A percentile compares a stretch with the other conserved stretches of the same genome.
phyloP scores from a whole-genome alignment of 2,329 filamentous ascomycete species.

The Fusarium bactridioides region DNA sequence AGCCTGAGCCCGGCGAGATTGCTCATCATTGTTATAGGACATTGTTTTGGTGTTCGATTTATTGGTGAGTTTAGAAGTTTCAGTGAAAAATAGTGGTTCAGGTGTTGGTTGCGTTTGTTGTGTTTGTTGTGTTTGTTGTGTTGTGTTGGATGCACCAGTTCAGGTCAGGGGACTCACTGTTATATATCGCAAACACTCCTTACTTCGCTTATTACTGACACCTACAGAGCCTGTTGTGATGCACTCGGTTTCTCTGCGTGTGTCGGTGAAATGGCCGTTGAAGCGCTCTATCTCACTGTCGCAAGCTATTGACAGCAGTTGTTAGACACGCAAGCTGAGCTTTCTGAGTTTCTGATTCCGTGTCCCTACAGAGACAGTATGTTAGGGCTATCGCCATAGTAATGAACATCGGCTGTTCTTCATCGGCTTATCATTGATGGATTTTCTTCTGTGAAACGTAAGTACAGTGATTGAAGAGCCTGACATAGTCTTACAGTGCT shows the following conservation, averaged over 20 bases:
- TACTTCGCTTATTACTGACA: not conserved
- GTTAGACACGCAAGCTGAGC: not conserved
- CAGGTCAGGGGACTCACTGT: not conserved
- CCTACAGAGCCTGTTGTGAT: not conserved
- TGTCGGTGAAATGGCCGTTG: too few species aligned
- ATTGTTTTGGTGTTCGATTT: not conserved
- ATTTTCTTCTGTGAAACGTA: not conserved
- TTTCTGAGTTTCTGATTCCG: not conserved
- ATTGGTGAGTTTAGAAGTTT: fast-evolving
- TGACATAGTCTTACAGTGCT: too few species aligned
- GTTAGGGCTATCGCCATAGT: not conserved
- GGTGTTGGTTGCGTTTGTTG: too few species aligned
- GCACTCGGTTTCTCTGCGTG: fast-evolving
- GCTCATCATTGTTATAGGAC: not conserved
- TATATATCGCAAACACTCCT: not conserved
- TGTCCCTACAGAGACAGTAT: too few species aligned
- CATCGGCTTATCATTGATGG: fast-evolving
- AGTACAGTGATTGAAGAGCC: not conserved
- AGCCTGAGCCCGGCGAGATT: not conserved
- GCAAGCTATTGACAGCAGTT: not conserved
- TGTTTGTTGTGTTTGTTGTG: not conserved
- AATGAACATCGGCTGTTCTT: not conserved
- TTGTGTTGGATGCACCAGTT: not conserved
- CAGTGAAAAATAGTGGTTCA: fast-evolving
- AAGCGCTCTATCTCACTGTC: not conserved